Percentiles rank a stretch among this genome's conserved stretches.
phyloP scores from a whole-genome alignment of 768 basidiomycete genomes.

The Mycena belliarum region DNA sequence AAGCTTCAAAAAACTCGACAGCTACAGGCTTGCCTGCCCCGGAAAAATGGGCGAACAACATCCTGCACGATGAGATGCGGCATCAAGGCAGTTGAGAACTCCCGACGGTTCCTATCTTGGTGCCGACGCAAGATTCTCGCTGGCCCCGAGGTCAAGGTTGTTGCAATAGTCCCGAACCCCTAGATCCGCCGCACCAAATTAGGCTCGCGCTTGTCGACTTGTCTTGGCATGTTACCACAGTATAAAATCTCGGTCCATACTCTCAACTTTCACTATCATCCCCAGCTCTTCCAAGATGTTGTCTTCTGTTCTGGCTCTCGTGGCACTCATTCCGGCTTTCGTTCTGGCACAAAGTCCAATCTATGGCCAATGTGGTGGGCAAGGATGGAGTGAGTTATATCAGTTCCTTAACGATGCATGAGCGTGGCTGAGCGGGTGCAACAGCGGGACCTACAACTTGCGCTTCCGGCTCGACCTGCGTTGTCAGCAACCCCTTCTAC shows the following conservation, averaged over 20 bases:
- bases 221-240: too few relatives aligned
- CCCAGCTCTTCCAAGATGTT: conserved; percentile 47
- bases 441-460: conserved; percentile 42
- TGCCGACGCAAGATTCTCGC: conserved; percentile 2
- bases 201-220: too few relatives aligned
- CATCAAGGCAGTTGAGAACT: conserved; percentile 3
- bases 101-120: too few relatives aligned
- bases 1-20: conserved; percentile 1
- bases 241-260: conserved; percentile 8
- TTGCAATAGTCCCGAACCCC: too few relatives aligned
- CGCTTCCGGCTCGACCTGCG: conserved; percentile 37
- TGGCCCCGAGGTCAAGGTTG: too few relatives aligned
- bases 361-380: conserved; percentile 57
- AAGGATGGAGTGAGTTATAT: conserved; percentile 42
- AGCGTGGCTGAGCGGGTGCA: neutral
- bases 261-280: conserved; percentile 7
- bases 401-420: neutral
- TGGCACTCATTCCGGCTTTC: conserved; percentile 45
- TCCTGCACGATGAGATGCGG: neutral
- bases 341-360: conserved; percentile 43
- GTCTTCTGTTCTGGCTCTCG: conserved; percentile 42
- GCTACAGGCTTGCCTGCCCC: neutral
- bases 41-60: too few relatives aligned
- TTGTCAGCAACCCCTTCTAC: conserved; percentile 35
- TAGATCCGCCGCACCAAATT: too few relatives aligned